A percentile compares a stretch with the other conserved stretches of the same genome.
phyloP scores from a whole-genome alignment of 2,329 filamentous ascomycete species.

The Mariannaea elegans region DNA sequence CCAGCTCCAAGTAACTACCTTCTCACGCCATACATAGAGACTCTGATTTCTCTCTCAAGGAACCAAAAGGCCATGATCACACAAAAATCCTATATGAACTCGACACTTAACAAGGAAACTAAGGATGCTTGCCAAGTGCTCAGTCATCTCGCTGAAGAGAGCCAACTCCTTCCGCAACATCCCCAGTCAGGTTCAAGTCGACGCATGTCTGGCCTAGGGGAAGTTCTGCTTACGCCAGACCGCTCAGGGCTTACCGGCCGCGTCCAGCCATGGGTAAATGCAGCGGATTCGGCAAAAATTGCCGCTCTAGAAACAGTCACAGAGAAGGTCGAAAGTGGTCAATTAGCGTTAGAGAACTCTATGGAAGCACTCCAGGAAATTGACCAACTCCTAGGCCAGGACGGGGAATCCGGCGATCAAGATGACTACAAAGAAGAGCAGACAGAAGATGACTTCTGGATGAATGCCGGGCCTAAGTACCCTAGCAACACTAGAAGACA shows the following conservation, averaged over 20 bases:
- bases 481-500: constrained; percentile 36
- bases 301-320: constrained; percentile 65
- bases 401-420: constrained; percentile 33
- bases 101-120: constrained; percentile 58
- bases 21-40: constrained; percentile 65
- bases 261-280: constrained; percentile 67
- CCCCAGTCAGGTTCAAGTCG: constrained; percentile 51
- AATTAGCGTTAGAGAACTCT: constrained; percentile 63
- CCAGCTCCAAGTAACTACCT: constrained; percentile 50
- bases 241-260: constrained; percentile 52
- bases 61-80: constrained; percentile 66
- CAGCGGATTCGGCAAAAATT: constrained; percentile 68
- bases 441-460: constrained; percentile 46
- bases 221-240: constrained; percentile 51
- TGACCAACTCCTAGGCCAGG: constrained; percentile 56
- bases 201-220: constrained; percentile 53
- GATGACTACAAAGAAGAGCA: constrained; percentile 33
- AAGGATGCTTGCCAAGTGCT: constrained; percentile 61
- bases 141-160: constrained; percentile 67
- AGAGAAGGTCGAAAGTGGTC: constrained; percentile 67
- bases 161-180: constrained; percentile 65
- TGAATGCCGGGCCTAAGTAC: constrained; percentile 42
- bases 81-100: constrained; percentile 66
- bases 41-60: constrained; percentile 60
- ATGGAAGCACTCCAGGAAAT: constrained; percentile 60